Evolutionary conservation across 169 alveolate genomes (phyloP), one percentile per base, ranked within the genome.

Genomic region (Babesia gibsoni): DNA sequence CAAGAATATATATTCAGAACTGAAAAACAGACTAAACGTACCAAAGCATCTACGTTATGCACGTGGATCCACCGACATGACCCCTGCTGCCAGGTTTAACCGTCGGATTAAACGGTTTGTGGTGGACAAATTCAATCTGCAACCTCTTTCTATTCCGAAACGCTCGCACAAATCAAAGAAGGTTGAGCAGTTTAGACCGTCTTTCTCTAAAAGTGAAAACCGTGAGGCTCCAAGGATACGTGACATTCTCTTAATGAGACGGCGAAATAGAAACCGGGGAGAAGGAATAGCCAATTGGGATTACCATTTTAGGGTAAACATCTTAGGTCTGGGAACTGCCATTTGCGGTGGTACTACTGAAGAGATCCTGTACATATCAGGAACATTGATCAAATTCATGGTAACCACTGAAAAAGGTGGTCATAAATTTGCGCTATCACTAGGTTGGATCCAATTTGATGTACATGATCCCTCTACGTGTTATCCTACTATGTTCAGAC

Each of bases 391-490:
- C 57, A 65, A 78, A 48, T 35, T 78, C 43, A 18, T 22, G 27
- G 48, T 66, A 33, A 45, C 45, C 52, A 43, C 66, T 41, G 77
- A 75, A 32, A 66, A 75, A 41, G 70, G 46, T 29, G 84, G 66
- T 35, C 45, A 54, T n/a, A 12, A 33, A 30, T 32, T 56, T 32
- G 14, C 33, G 3, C 66, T 67, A 25, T 78, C 87, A 12, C 20
- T 78, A 8, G 87, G 83, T 14, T 78, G 87, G 87, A 56, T 78
- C 0, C 87, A 78, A 30, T 66, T 75, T 16, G 87, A 78, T 25
- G 77, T 78, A n/a, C 87, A 78, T 46, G 87, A 78, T 20, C n/a
- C 64, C 0, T 32, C 78, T 18, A 53, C 87, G n/a, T 66, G 66
- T 46, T 78, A 43, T 53, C 74, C 81, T 29, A 78, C 87, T 23